Conservation (phyloP, 345 rosid species). For the Dimocarpus longan region DNA sequence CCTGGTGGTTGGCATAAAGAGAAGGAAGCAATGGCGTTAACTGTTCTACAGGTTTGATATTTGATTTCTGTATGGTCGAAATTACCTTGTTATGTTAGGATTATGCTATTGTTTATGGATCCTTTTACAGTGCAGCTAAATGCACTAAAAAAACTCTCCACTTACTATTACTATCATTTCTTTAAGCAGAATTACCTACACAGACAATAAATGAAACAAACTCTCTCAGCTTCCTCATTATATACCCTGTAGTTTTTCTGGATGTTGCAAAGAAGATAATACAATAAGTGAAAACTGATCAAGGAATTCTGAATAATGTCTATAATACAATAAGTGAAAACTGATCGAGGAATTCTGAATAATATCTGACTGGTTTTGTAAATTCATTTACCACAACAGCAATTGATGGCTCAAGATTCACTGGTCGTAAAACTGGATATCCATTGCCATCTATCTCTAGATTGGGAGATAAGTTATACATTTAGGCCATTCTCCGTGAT, state of each 20-base stretch:
- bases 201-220: background rate
- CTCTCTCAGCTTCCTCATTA: background rate
- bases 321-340: background rate
- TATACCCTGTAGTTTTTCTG: background rate
- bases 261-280: no score
- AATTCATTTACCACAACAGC: conserved; percentile 23
- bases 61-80: background rate
- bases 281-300: background rate
- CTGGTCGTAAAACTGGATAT: conserved; percentile 19
- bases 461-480: conserved; percentile 14
- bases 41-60: conserved; percentile 81
- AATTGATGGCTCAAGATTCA: conserved; percentile 21
- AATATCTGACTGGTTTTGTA: conserved; percentile 19
- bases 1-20: conserved; percentile 84
- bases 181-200: background rate
- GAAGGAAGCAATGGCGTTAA: conserved; percentile 75
- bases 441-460: conserved; percentile 13
- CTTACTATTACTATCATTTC: background rate
- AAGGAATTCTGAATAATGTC: no score
- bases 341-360: conserved; percentile 3
- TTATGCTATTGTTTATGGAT: background rate
- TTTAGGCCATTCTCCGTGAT: conserved; percentile 17
- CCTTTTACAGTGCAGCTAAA: background rate
- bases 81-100: background rate
- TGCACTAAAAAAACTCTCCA: background rate